Evolutionary conservation across 106 monocot genomes (phyloP).

Genomic region (Acorus calamus): DNA sequence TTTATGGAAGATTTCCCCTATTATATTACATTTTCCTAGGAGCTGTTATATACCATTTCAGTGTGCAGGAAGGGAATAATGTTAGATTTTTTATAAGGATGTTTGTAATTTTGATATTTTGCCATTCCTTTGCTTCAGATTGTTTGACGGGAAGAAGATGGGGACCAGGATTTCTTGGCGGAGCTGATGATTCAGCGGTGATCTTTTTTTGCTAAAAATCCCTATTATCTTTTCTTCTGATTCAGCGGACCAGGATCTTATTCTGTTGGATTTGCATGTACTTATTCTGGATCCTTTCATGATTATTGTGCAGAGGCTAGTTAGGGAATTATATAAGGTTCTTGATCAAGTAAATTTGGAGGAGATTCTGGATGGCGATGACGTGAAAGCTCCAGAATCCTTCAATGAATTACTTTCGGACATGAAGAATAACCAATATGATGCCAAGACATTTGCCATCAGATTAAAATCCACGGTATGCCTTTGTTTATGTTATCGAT

Average conservation of each 20-base stretch:
- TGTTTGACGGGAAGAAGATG: constrained; percentile 70
- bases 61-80: no score
- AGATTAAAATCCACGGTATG: constrained; percentile 71
- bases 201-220: background rate
- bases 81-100: no score
- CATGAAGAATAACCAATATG: constrained; percentile 57
- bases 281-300: background rate
- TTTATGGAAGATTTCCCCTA: no score
- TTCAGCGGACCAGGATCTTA: background rate
- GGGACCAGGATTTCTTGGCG: constrained; percentile 70
- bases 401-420: constrained; percentile 66
- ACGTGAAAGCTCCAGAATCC: constrained; percentile 51
- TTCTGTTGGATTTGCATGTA: background rate
- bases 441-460: constrained; percentile 72
- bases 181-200: constrained; percentile 61
- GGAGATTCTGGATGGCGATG: constrained; percentile 30
- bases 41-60: no score
- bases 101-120: no score
- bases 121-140: constrained; percentile 34
- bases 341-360: constrained; percentile 57
- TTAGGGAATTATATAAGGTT: constrained; percentile 60
- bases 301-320: constrained; percentile 40
- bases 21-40: no score
- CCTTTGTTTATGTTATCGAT: background rate
- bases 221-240: background rate